These are phyloP conservation scores for Candolleomyces eurysporus DNA, from an alignment of 768 basidiomycete species.

Conservation along the genomic window DNA sequence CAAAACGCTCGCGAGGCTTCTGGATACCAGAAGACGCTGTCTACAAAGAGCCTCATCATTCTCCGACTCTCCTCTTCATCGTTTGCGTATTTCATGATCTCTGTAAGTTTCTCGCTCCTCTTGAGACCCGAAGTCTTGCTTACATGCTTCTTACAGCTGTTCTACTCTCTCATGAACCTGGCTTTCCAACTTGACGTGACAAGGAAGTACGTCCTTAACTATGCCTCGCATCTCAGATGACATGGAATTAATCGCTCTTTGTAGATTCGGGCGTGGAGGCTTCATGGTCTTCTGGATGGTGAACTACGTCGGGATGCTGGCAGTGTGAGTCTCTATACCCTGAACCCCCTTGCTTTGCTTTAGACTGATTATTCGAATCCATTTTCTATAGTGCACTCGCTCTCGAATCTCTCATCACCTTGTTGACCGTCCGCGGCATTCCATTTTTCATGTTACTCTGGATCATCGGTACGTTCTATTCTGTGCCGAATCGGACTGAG, in stretches of 20 bases:
- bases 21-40: constrained; percentile 27
- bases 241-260: not conserved
- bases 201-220: constrained; percentile 44
- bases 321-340: constrained; percentile 35
- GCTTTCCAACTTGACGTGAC: constrained; percentile 59
- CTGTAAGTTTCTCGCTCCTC: too few species aligned
- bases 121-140: too few species aligned
- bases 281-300: constrained; percentile 75
- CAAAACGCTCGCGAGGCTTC: too few species aligned
- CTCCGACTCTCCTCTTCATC: constrained; percentile 29
- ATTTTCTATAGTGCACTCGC: constrained; percentile 50
- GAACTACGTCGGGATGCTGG: constrained; percentile 60
- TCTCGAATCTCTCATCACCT: constrained; percentile 54
- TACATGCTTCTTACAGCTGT: too few species aligned
- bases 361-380: not conserved
- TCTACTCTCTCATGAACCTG: constrained; percentile 55
- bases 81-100: constrained; percentile 35
- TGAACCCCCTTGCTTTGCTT: too few species aligned
- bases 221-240: too few species aligned
- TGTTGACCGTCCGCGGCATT: constrained; percentile 51
- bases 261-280: constrained; percentile 48
- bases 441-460: constrained; percentile 62
- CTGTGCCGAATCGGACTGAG: too few species aligned
- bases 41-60: constrained; percentile 26
- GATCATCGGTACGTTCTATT: constrained; percentile 53